Conservation (phyloP, 441 rosid species). For the Eruca vesicaria region DNA sequence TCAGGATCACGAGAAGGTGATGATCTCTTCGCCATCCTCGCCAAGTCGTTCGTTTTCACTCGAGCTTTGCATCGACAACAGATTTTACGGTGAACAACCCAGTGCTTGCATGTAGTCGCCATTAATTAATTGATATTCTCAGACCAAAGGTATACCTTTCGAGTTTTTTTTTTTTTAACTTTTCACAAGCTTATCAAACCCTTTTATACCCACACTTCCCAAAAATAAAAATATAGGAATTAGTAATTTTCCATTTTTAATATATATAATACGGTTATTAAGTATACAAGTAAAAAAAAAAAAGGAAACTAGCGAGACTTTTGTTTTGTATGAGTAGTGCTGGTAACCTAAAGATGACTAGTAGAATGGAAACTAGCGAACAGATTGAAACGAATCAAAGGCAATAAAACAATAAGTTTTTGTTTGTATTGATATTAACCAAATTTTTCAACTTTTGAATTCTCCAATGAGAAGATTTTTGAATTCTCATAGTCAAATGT, state of each 20-base stretch:
- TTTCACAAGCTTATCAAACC: neutral
- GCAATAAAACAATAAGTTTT: no score
- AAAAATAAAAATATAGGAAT: neutral
- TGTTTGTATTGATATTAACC: neutral
- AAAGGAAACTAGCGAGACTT: no score
- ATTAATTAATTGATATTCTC: neutral
- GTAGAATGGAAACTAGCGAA: no score
- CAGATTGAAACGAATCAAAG: no score
- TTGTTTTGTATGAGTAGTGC: no score
- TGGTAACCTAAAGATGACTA: no score
- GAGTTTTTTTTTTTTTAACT: neutral
- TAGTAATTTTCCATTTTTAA: neutral
- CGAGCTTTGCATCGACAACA: conserved; percentile 6
- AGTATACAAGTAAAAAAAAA: neutral
- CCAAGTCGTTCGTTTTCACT: neutral
- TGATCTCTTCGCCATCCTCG: neutral
- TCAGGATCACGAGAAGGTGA: neutral
- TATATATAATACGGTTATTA: neutral
- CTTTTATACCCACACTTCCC: neutral
- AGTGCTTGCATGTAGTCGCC: conserved; percentile 7
- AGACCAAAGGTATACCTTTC: neutral
- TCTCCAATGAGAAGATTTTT: neutral
- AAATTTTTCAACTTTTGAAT: neutral
- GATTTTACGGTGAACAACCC: conserved; percentile 10
- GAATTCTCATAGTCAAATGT: neutral